These are phyloP conservation scores for Catenaria anguillulae DNA, from an alignment of 371 early-diverging fungal genomes.

Conservation along the genomic window DNA sequence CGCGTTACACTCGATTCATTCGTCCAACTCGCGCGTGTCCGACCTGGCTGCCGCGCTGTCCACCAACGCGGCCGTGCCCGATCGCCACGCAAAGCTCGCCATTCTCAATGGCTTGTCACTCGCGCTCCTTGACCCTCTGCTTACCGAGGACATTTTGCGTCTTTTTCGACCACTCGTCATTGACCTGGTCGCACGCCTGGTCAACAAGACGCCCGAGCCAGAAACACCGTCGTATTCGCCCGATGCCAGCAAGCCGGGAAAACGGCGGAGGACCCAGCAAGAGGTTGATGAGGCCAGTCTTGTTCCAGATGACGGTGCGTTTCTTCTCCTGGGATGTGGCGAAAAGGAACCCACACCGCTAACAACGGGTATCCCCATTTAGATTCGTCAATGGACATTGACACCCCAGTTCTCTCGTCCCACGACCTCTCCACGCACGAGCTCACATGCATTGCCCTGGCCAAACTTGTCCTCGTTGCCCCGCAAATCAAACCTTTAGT, in stretches of 20 bases:
- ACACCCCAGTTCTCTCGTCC: not conserved
- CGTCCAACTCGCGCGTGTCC: too few species aligned
- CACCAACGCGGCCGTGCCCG: not conserved
- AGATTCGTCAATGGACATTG: not conserved
- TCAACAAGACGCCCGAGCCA: not conserved
- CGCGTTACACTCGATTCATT: too few species aligned
- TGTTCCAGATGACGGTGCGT: too few species aligned
- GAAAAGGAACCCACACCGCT: too few species aligned
- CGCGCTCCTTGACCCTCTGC: slow-evolving; percentile 3
- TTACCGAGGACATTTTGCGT: not conserved
- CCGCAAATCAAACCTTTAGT: not conserved
- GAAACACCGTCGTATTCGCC: not conserved
- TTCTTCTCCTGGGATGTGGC: too few species aligned
- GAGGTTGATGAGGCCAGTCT: too few species aligned
- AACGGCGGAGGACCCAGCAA: too few species aligned
- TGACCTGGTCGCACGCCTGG: slow-evolving; percentile 6
- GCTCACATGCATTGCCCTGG: not conserved
- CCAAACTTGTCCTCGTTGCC: not conserved
- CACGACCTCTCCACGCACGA: not conserved
- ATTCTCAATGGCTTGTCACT: not conserved
- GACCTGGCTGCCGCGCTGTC: too few species aligned
- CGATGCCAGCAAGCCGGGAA: too few species aligned
- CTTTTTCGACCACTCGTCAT: not conserved
- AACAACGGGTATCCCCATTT: too few species aligned
- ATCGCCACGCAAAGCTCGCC: not conserved